These are phyloP conservation scores for Microdochium nivale DNA, from an alignment of 2,329 filamentous ascomycete species.

Conservation along the genomic window DNA sequence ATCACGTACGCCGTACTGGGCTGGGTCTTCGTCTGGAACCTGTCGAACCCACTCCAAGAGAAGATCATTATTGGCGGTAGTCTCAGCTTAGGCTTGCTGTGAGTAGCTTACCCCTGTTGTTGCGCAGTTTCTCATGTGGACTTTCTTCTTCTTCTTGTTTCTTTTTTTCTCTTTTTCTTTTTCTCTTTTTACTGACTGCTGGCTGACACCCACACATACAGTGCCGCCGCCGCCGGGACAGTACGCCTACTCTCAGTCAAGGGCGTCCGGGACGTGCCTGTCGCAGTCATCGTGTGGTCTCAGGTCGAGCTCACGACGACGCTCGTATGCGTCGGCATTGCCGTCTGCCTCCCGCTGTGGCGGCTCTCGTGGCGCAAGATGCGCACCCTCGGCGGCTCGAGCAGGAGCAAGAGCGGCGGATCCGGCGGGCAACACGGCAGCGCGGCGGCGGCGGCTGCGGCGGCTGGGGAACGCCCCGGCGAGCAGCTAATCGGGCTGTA, in stretches of 20 bases:
- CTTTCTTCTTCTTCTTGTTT: no score
- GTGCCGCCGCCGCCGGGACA: slow-evolving; percentile 2
- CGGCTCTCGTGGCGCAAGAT: background rate
- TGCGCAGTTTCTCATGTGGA: no score
- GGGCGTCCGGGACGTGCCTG: slow-evolving; percentile 8
- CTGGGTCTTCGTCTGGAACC: slow-evolving; percentile 7
- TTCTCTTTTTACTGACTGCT: background rate
- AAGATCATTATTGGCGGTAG: slow-evolving; percentile 5
- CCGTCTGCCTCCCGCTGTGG: slow-evolving; percentile 9
- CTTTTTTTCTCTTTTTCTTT: no score
- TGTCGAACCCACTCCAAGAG: slow-evolving; percentile 2
- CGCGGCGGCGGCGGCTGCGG: no score
- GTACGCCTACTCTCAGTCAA: slow-evolving; percentile 6
- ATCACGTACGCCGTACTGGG: slow-evolving; percentile 7
- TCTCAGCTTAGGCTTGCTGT: slow-evolving; percentile 11
- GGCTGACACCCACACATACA: background rate
- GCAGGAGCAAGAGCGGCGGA: no score
- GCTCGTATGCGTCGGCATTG: slow-evolving; percentile 12
- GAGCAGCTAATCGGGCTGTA: no score
- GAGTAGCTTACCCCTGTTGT: slow-evolving; percentile 4
- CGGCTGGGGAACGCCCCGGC: no score
- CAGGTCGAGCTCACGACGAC: slow-evolving; percentile 9
- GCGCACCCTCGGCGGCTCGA: background rate
- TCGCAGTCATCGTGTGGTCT: slow-evolving; percentile 11
- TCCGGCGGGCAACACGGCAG: no score